Conservation (phyloP, 169 alveolate species). For the Amoebophrya sp. region DNA sequence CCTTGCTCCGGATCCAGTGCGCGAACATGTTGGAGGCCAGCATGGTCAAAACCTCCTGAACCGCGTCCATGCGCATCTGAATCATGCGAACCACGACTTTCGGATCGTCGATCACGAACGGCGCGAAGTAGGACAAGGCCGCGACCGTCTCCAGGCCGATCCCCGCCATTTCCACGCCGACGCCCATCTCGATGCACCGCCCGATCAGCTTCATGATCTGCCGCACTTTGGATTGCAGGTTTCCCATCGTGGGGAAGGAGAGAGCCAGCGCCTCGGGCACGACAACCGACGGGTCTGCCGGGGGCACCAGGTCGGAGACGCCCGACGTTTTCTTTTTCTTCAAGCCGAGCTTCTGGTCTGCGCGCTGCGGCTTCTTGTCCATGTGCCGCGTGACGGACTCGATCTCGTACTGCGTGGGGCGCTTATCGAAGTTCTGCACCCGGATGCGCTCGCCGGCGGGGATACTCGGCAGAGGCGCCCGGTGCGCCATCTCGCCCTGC, state of each 20-base stretch:
- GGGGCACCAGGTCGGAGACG: not conserved
- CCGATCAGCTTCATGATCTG: constrained; percentile 13
- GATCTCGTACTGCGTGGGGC: not conserved
- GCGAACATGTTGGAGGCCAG: not conserved
- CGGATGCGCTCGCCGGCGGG: not conserved
- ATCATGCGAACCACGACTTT: not conserved
- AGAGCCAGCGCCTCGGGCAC: not conserved
- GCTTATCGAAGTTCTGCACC: not conserved
- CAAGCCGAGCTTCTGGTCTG: not conserved
- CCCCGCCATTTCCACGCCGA: constrained; percentile 5
- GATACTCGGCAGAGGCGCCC: not conserved
- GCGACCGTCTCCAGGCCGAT: constrained; percentile 3
- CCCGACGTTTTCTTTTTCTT: not conserved
- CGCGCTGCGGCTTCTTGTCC: constrained; percentile 16
- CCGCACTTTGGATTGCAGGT: not conserved
- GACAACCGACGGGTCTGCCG: not conserved
- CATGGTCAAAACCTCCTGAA: not conserved
- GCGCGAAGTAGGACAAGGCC: constrained; percentile 12
- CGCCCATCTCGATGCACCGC: constrained; percentile 18
- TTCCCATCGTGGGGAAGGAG: not conserved
- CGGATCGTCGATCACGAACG: constrained; percentile 24
- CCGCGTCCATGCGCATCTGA: constrained; percentile 24
- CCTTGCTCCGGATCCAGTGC: not conserved
- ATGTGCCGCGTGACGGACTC: constrained; percentile 6
- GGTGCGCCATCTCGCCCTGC: constrained; percentile 25